Conservation (phyloP, 2,329 filamentous ascomycete species). For the Talaromyces sp. region DNA sequence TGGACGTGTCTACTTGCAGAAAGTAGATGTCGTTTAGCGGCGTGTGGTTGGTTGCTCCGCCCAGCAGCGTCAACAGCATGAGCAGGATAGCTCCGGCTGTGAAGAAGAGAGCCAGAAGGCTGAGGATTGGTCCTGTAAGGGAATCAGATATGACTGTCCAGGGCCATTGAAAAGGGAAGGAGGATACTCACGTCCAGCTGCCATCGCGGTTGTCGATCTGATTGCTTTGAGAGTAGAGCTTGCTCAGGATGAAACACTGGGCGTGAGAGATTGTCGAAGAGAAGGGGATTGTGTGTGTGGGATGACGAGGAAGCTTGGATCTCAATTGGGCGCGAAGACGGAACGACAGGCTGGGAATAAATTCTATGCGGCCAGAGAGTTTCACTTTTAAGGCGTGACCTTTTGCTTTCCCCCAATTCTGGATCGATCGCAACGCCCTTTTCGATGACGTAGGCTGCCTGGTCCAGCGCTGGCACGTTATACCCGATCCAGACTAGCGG, state of each 20-base stretch:
- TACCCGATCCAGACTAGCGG: neutral
- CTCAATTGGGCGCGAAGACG: neutral
- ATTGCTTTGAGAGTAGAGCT: neutral
- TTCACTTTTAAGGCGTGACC: neutral
- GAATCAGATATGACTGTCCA: neutral
- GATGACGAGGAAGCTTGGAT: neutral
- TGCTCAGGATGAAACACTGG: neutral
- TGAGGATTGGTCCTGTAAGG: constrained; percentile 48
- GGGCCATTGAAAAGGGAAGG: neutral
- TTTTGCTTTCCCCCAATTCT: neutral
- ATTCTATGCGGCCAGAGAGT: neutral
- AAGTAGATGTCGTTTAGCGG: constrained; percentile 77
- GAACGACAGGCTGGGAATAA: constrained; percentile 1
- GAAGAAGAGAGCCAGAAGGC: constrained; percentile 54
- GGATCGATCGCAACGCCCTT: neutral
- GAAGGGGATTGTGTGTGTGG: neutral
- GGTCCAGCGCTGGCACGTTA: neutral
- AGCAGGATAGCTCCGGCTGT: constrained; percentile 57
- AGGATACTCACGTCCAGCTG: constrained; percentile 6
- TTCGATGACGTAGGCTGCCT: neutral
- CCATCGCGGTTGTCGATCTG: constrained; percentile 2
- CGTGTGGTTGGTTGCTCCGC: constrained; percentile 48
- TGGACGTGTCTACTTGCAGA: constrained; percentile 69
- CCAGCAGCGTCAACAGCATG: constrained; percentile 61
- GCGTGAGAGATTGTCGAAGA: neutral